phyloP scores from a whole-genome alignment of 805 yeast genomes.

The Candida taoyuanica region DNA sequence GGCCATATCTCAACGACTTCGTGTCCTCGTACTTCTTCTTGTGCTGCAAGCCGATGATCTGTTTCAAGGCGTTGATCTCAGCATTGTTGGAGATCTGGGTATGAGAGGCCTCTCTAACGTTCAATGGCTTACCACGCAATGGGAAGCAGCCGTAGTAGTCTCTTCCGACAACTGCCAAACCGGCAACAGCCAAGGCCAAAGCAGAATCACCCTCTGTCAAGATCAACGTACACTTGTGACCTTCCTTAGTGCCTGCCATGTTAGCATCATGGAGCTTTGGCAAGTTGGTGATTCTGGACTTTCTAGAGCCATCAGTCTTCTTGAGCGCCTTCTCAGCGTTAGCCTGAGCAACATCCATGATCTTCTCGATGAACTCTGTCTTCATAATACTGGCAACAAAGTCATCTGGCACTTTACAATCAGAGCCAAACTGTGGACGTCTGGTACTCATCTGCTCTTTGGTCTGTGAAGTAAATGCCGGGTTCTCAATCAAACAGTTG shows the following conservation, averaged over 20 bases:
- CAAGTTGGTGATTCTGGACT: constrained; percentile 80
- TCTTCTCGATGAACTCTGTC: constrained; percentile 65
- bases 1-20: constrained; percentile 83
- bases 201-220: constrained; percentile 98
- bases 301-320: constrained; percentile 83
- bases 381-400: constrained; percentile 69
- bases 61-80: constrained; percentile 92
- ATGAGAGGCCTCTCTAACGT: constrained; percentile 95
- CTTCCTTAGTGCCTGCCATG: constrained; percentile 91
- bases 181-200: constrained; percentile 84
- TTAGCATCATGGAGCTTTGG: constrained; percentile 93
- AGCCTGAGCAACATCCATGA: constrained; percentile 76
- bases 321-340: constrained; percentile 85
- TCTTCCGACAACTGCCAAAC: constrained; percentile 91
- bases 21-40: constrained; percentile 75
- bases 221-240: constrained; percentile 86
- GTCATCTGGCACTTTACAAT: constrained; percentile 67
- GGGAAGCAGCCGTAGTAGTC: constrained; percentile 96
- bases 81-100: constrained; percentile 91
- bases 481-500: constrained; percentile 91
- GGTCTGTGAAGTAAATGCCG: constrained; percentile 96
- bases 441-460: constrained; percentile 93
- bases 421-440: constrained; percentile 84
- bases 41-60: constrained; percentile 93
- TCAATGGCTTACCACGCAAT: constrained; percentile 87